These are phyloP conservation scores for Parasitella parasitica DNA, from an alignment of 371 early-diverging fungal species.

Conservation along the genomic window DNA sequence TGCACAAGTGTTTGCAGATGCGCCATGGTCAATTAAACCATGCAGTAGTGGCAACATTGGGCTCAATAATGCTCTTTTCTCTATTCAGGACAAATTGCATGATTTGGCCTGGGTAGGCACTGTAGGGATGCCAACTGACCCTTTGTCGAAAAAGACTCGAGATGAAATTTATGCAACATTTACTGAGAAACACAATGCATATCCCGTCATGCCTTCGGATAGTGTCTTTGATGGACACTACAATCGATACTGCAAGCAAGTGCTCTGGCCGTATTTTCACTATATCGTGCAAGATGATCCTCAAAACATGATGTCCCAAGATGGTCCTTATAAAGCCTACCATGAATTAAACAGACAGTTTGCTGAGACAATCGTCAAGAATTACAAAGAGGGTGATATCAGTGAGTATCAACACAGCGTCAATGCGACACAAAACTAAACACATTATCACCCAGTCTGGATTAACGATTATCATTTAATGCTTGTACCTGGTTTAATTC, in stretches of 20 bases:
- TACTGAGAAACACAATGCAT: slow-evolving; percentile 57
- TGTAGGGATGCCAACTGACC: slow-evolving; percentile 73
- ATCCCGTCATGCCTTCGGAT: slow-evolving; percentile 87
- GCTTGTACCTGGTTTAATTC: slow-evolving; percentile 88
- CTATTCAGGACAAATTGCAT: slow-evolving; percentile 55
- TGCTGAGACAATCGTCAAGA: slow-evolving; percentile 71
- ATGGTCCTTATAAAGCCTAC: slow-evolving; percentile 82
- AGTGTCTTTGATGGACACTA: slow-evolving; percentile 82
- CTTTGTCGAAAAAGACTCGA: slow-evolving; percentile 58
- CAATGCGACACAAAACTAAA: background rate
- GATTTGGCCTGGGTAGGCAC: slow-evolving; percentile 77
- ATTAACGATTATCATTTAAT: slow-evolving; percentile 98
- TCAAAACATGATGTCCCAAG: slow-evolving; percentile 55
- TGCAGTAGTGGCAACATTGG: slow-evolving; percentile 85
- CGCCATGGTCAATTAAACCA: slow-evolving; percentile 69
- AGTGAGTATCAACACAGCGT: slow-evolving; percentile 52
- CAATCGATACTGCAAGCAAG: slow-evolving; percentile 93
- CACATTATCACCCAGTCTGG: slow-evolving; percentile 70
- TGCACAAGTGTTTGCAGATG: slow-evolving; percentile 49
- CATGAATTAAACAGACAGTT: slow-evolving; percentile 78
- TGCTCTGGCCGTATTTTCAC: slow-evolving; percentile 97
- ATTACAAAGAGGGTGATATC: slow-evolving; percentile 80
- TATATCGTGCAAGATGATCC: slow-evolving; percentile 85
- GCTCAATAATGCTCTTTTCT: slow-evolving; percentile 83
- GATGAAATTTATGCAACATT: slow-evolving; percentile 62